These are phyloP conservation scores for Phytophthora sp. DNA, from an alignment of 352 stramenopile genomes.

Conservation along the genomic window DNA sequence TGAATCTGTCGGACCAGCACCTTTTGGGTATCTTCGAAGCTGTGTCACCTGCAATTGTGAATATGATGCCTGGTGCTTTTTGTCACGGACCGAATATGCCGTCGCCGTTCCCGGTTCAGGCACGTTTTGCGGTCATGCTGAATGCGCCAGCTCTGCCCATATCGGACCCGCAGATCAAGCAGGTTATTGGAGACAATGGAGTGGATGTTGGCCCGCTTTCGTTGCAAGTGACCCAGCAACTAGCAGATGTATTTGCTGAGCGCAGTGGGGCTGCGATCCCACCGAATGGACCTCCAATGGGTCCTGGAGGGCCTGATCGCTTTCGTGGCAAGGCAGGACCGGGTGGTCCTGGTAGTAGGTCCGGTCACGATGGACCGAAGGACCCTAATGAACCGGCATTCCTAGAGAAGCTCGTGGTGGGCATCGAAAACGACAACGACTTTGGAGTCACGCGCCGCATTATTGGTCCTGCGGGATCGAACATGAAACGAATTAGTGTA, in stretches of 20 bases:
- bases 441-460: conserved; percentile 87
- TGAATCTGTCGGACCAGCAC: conserved; percentile 88
- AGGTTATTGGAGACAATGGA: conserved; percentile 67
- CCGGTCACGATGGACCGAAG: conserved; percentile 28
- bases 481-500: conserved; percentile 90
- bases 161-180: conserved; percentile 73
- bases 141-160: conserved; percentile 77
- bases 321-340: conserved; percentile 31
- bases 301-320: conserved; percentile 27
- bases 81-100: conserved; percentile 53
- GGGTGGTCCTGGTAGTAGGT: conserved; percentile 17
- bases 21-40: conserved; percentile 88
- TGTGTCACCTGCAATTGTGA: conserved; percentile 67
- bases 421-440: conserved; percentile 87
- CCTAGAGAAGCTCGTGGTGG: conserved; percentile 80
- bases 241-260: conserved; percentile 79
- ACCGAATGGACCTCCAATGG: conserved; percentile 37
- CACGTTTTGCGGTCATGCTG: conserved; percentile 69
- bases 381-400: conserved; percentile 45
- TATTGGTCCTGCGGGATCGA: conserved; percentile 75
- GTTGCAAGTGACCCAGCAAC: conserved; percentile 65
- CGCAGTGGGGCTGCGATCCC: conserved; percentile 59
- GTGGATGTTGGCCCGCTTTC: conserved; percentile 67
- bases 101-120: conserved; percentile 79
- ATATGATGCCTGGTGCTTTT: conserved; percentile 86